Conservation (phyloP, 441 rosid species). For the Adansonia grandidieri region DNA sequence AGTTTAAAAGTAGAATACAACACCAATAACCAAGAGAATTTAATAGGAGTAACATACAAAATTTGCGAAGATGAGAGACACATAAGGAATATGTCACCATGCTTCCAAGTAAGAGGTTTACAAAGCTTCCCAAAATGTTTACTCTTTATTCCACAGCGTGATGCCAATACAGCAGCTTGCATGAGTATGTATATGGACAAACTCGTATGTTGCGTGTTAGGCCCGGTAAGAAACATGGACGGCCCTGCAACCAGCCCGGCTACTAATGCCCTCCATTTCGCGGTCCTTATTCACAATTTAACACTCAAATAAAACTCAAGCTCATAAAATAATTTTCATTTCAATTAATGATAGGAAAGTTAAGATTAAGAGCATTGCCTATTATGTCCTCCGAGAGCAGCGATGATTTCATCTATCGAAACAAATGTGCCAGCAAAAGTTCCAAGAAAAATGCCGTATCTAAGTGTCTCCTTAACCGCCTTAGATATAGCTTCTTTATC, state of each 20-base stretch:
- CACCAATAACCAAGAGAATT: slow-evolving; percentile 6
- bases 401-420: slow-evolving; percentile 78
- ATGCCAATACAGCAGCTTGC: slow-evolving; percentile 93
- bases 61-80: slow-evolving; percentile 93
- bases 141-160: slow-evolving; percentile 93
- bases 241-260: slow-evolving; percentile 95
- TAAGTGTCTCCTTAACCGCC: slow-evolving; percentile 81
- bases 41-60: slow-evolving; percentile 53
- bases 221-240: slow-evolving; percentile 87
- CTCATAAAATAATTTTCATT: slow-evolving; percentile 22
- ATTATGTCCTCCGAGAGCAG: slow-evolving; percentile 68
- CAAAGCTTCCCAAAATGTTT: slow-evolving; percentile 69
- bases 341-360: not conserved
- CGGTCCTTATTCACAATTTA: slow-evolving; percentile 56
- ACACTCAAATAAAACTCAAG: slow-evolving; percentile 24
- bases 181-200: slow-evolving; percentile 86
- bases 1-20: not conserved
- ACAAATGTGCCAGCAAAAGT: slow-evolving; percentile 90
- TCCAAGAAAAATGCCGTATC: slow-evolving; percentile 86
- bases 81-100: slow-evolving; percentile 92
- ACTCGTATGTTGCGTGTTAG: slow-evolving; percentile 78
- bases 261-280: slow-evolving; percentile 80
- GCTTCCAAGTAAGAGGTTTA: slow-evolving; percentile 97
- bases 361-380: slow-evolving; percentile 50
- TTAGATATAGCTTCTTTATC: slow-evolving; percentile 66